Conservation (phyloP, 2,329 filamentous ascomycete genomes). For the Zalaria obscura region DNA sequence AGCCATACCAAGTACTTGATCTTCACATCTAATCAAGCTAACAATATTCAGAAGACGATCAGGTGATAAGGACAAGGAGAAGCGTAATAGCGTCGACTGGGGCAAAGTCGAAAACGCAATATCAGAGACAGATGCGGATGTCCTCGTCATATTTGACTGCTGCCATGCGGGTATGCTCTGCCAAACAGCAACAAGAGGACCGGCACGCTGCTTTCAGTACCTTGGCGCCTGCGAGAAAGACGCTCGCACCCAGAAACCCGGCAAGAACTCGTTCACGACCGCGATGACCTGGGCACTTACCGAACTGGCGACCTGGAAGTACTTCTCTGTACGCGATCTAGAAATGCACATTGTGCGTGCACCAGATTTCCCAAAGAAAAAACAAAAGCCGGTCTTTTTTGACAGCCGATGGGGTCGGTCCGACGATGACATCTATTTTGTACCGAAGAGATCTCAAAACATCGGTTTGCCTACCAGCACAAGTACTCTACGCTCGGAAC, state of each 20-base stretch:
- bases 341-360: neutral
- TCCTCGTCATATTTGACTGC: slow-evolving; percentile 4
- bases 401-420: too few species aligned
- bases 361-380: neutral
- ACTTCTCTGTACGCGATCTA: neutral
- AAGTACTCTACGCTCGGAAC: too few species aligned
- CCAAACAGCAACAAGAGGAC: neutral
- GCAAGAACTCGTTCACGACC: slow-evolving; percentile 1
- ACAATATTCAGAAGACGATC: neutral
- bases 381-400: neutral
- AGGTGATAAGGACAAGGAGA: neutral
- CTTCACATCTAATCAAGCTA: neutral
- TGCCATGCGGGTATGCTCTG: slow-evolving; percentile 4
- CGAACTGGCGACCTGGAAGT: neutral
- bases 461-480: too few species aligned
- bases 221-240: slow-evolving; percentile 2
- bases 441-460: too few species aligned
- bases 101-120: neutral
- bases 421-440: too few species aligned
- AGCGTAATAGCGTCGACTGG: slow-evolving; percentile 2
- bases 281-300: slow-evolving; percentile 1
- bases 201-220: slow-evolving; percentile 1
- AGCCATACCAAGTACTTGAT: too few species aligned
- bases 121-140: neutral
- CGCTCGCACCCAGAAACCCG: neutral